Conservation (phyloP, 495 filamentous ascomycete genomes). For the Tuber indicum region DNA sequence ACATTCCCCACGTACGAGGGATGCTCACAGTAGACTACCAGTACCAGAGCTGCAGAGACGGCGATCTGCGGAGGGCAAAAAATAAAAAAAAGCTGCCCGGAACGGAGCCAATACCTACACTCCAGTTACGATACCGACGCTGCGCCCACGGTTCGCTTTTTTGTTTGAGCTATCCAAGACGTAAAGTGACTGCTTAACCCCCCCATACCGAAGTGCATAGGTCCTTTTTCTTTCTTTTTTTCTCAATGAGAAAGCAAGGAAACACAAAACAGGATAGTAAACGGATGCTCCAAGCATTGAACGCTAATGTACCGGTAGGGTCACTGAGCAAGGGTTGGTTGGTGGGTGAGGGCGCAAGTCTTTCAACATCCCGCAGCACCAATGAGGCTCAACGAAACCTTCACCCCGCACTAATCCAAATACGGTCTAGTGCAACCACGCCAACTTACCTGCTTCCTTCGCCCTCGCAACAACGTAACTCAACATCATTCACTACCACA, state of each 20-base stretch:
- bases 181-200: conserved; percentile 1
- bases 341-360: background rate
- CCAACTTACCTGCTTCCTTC: background rate
- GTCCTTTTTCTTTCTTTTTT: background rate
- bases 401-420: background rate
- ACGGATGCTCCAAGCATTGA: background rate
- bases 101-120: background rate
- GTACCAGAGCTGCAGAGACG: background rate
- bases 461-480: background rate
- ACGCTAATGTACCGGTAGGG: background rate
- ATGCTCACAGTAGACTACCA: too few species aligned
- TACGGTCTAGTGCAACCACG: background rate
- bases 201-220: background rate
- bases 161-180: background rate
- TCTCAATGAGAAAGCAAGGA: background rate
- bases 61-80: background rate
- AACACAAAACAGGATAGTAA: background rate
- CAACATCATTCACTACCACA: background rate
- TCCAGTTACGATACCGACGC: background rate
- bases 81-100: background rate
- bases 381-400: background rate
- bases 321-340: background rate
- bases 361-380: background rate
- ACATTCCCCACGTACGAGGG: background rate
- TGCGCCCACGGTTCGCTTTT: background rate